Conservation (phyloP, 352 stramenopile genomes). For the Elongisporangium prolatum region DNA sequence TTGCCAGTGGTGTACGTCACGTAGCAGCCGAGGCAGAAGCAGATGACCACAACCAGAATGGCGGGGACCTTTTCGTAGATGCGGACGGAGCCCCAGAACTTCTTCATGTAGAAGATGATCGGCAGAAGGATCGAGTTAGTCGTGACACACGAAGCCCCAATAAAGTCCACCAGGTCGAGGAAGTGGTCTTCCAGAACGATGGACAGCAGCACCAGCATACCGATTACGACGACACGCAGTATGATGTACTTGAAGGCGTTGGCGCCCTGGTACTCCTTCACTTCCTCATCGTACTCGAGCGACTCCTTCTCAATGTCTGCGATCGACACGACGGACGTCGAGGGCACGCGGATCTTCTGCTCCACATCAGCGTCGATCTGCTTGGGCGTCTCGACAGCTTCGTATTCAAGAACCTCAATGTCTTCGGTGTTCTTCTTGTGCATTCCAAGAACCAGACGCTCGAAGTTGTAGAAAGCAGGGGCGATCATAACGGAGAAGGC, state of each 20-base stretch:
- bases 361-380: conserved; percentile 11
- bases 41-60: conserved; percentile 18
- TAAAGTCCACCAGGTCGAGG: conserved; percentile 32
- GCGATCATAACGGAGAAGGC: conserved; percentile 60
- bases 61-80: conserved; percentile 27
- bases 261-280: conserved; percentile 31
- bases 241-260: conserved; percentile 38
- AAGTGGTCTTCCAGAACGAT: conserved; percentile 48
- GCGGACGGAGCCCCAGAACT: conserved; percentile 22
- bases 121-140: conserved; percentile 30
- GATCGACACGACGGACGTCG: conserved; percentile 16
- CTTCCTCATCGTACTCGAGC: conserved; percentile 21
- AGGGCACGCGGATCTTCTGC: neutral
- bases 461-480: conserved; percentile 49
- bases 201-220: conserved; percentile 37
- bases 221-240: conserved; percentile 31
- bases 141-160: conserved; percentile 24
- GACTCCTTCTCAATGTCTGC: conserved; percentile 24
- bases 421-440: conserved; percentile 31
- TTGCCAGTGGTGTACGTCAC: conserved; percentile 26
- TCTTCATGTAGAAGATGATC: conserved; percentile 33
- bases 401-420: conserved; percentile 24
- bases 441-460: conserved; percentile 51
- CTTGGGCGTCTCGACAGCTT: conserved; percentile 22
- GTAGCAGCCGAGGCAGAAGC: conserved; percentile 18